A percentile compares a stretch with the other conserved stretches of the same genome.
Conservation (phyloP, 2,329 filamentous ascomycete genomes). For the Exophiala xenobiotica region DNA sequence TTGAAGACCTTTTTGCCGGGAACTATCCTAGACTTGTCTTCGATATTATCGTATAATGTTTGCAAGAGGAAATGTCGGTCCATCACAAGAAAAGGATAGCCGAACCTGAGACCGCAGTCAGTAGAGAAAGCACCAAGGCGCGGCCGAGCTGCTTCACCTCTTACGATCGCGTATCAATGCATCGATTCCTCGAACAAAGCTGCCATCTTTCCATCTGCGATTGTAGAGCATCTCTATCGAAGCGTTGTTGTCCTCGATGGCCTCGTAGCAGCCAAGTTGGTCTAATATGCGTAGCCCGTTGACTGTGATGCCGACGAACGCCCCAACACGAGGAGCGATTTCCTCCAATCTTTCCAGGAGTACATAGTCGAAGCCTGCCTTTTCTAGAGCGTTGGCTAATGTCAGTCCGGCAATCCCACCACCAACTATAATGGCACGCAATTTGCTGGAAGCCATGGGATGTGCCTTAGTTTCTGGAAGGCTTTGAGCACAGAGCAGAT, state of each 20-base stretch:
- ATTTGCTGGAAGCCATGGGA: neutral
- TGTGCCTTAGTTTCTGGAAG: no score
- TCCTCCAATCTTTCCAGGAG: constrained; percentile 27
- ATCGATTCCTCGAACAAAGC: no score
- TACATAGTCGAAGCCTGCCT: constrained; percentile 27
- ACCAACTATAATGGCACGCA: neutral
- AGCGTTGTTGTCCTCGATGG: neutral
- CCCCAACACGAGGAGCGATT: constrained; percentile 29
- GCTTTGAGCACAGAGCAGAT: no score
- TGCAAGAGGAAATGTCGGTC: constrained; percentile 31
- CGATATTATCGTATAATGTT: constrained; percentile 30
- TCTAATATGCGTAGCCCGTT: constrained; percentile 26
- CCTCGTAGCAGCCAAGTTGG: constrained; percentile 21
- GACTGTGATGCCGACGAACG: constrained; percentile 26
- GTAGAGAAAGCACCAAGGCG: neutral
- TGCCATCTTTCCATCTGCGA: no score
- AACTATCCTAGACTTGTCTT: constrained; percentile 13
- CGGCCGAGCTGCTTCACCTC: no score
- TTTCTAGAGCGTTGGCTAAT: constrained; percentile 26
- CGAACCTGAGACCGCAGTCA: constrained; percentile 3
- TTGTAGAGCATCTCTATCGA: neutral
- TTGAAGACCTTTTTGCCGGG: constrained; percentile 6
- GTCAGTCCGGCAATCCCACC: constrained; percentile 21
- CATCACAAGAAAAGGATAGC: constrained; percentile 30
- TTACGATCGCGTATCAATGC: no score